These are phyloP conservation scores for Paramyrothecium roridum DNA, from an alignment of 2,329 filamentous ascomycete species.

Conservation along the genomic window DNA sequence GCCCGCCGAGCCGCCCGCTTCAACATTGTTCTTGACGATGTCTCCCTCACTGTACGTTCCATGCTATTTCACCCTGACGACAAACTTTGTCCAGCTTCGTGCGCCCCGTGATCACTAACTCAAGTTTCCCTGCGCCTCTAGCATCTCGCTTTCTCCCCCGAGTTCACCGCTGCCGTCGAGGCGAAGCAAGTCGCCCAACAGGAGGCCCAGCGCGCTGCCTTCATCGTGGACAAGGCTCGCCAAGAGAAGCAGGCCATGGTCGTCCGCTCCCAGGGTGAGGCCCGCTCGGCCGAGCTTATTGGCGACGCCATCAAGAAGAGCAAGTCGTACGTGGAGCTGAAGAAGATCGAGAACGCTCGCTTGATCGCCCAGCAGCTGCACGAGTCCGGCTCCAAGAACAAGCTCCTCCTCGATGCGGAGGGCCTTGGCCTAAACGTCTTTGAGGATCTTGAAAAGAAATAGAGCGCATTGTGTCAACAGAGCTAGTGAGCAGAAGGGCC, in stretches of 20 bases:
- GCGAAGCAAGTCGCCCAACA: slow-evolving; percentile 78
- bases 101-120: not conserved
- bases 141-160: slow-evolving; percentile 71
- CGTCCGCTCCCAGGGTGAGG: slow-evolving; percentile 97
- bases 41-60: slow-evolving; percentile 79
- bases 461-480: slow-evolving; percentile 9
- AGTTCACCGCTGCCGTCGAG: slow-evolving; percentile 71
- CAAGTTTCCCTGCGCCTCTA: slow-evolving; percentile 21
- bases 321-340: slow-evolving; percentile 92
- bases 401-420: slow-evolving; percentile 87
- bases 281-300: slow-evolving; percentile 94
- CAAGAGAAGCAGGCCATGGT: slow-evolving; percentile 99
- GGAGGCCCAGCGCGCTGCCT: slow-evolving; percentile 94
- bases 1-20: slow-evolving; percentile 88
- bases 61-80: not conserved
- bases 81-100: not conserved
- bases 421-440: slow-evolving; percentile 89
- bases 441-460: slow-evolving; percentile 47
- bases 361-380: slow-evolving; percentile 85
- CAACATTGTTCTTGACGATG: slow-evolving; percentile 96
- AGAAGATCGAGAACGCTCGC: slow-evolving; percentile 96
- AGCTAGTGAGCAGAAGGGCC: no score
- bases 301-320: slow-evolving; percentile 99
- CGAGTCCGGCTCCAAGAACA: slow-evolving; percentile 83
- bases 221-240: slow-evolving; percentile 96